A percentile compares a stretch with the other conserved stretches of the same genome.
phyloP scores from a whole-genome alignment of 176 grass and related monocot species.

The Elaeis guineensis region DNA sequence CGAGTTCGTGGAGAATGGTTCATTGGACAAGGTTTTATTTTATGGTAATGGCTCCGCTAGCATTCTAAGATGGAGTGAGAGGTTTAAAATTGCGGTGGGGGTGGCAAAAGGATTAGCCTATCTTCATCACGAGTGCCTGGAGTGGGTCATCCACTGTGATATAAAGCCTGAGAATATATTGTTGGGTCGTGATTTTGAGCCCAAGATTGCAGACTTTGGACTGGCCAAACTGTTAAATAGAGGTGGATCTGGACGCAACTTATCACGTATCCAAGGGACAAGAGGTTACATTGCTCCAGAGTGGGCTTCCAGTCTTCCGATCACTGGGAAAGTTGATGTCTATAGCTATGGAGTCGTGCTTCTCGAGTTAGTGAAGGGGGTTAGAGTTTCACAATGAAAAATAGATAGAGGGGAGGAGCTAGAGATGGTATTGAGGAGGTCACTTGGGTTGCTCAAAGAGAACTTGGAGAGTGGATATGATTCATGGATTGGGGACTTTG shows the following conservation, averaged over 20 bases:
- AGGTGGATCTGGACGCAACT: slow-evolving; percentile 3
- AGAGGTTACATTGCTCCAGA: slow-evolving; percentile 31
- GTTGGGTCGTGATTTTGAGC: slow-evolving; percentile 22
- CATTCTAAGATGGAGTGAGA: neutral
- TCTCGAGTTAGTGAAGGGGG: slow-evolving; percentile 24
- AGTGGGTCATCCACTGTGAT: slow-evolving; percentile 57
- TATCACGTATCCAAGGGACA: slow-evolving; percentile 17
- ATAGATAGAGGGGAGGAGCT: slow-evolving; percentile 1
- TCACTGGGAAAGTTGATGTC: slow-evolving; percentile 26
- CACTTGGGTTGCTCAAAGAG: neutral
- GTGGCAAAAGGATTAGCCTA: slow-evolving; percentile 39
- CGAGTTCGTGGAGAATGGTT: slow-evolving; percentile 28
- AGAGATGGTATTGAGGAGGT: neutral
- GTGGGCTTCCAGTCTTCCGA: slow-evolving; percentile 19
- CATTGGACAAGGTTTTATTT: slow-evolving; percentile 16
- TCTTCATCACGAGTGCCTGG: slow-evolving; percentile 44
- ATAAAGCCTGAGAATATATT: slow-evolving; percentile 42
- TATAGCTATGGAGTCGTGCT: slow-evolving; percentile 27
- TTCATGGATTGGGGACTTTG: slow-evolving; percentile 12
- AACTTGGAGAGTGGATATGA: neutral
- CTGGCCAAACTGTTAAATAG: slow-evolving; percentile 14
- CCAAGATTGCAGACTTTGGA: slow-evolving; percentile 30
- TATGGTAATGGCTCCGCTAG: neutral
- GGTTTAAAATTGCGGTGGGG: slow-evolving; percentile 22
- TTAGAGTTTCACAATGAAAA: slow-evolving; percentile 15